Base-by-base conservation (phyloP, 2,329 filamentous ascomycete genomes). In the Rhynchosporium secalis region DNA sequence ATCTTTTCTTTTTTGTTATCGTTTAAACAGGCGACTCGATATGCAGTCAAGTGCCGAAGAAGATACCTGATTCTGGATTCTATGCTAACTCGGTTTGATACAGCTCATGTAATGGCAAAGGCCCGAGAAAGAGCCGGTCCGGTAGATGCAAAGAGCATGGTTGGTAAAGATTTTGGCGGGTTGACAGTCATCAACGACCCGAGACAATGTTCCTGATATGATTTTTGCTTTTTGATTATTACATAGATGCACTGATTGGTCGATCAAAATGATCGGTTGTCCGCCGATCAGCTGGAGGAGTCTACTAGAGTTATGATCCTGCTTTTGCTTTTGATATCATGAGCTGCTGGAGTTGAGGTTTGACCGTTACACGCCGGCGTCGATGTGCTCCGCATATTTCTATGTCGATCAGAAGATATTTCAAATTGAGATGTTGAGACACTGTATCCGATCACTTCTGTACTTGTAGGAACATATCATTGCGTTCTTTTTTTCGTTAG, bases 111-210 rank as follows among this genome's bases (percentile, higher is more conserved):
- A 15, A 66, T 69, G 60, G 61, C 56, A 5, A 45, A 61, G 38
- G 65, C 68, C 36, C 65, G 69, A 13, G 58, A 59, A 26, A 46
- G 65, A 10, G 69, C 69, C n/a, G 69, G 69, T 3, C 69, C 69
- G 15, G 36, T 58, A 20, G 67, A 71, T 62, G 69, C 69, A 1
- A 68, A 43, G 48, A 64, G 56, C 12, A 69, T 69, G 65, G 69
- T 71, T 31, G 68, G 68, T 26, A 57, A 61, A 15, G 64, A 69
- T 51, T 66, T 69, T 45, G 68, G 66, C 3, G 66, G 66, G 4
- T 47, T 70, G n/a, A 67, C 47, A 12, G 65, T 71, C 15, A 40
- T 65, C 20, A 67, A 69, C 46, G 62, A 59, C 26, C 29, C 29
- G 49, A 56, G 40, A 43, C 38, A 45, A 31, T 13, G 20, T 43